A percentile compares a stretch with the other conserved stretches of the same genome.
These are phyloP conservation scores for Sporothrix globosa DNA, from an alignment of 2,329 filamentous ascomycete species.

Conservation along the genomic window DNA sequence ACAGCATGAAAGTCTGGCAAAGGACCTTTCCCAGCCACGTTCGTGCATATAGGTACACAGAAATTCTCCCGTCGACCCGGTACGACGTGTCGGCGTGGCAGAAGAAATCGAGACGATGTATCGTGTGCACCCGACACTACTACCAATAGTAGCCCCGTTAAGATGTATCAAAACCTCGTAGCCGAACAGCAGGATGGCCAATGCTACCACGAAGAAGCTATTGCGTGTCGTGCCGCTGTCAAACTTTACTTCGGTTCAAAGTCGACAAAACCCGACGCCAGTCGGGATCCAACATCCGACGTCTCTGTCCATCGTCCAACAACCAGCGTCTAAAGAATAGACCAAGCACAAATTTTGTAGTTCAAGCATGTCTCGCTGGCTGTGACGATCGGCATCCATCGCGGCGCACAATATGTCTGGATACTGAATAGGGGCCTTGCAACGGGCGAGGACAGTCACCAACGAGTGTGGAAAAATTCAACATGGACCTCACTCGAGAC, in stretches of 20 bases:
- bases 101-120: slow-evolving; percentile 17
- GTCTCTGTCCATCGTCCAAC: background rate
- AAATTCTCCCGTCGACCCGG: background rate
- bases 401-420: slow-evolving; percentile 14
- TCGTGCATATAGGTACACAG: background rate
- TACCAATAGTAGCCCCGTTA: background rate
- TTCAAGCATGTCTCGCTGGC: background rate
- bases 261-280: background rate
- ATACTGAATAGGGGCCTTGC: slow-evolving; percentile 3
- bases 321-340: background rate
- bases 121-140: slow-evolving; percentile 2
- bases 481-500: too few species aligned
- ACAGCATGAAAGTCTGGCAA: background rate
- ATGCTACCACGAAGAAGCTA: slow-evolving; percentile 1
- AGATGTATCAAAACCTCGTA: background rate
- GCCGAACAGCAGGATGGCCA: too few species aligned
- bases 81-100: slow-evolving; percentile 14
- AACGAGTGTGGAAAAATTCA: background rate
- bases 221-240: slow-evolving; percentile 9
- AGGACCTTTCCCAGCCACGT: background rate
- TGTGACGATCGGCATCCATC: slow-evolving; percentile 10
- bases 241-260: background rate
- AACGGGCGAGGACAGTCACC: background rate
- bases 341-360: background rate
- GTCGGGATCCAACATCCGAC: too few species aligned